Conservation (phyloP, 2,329 filamentous ascomycete species). For the Paecilomyces variotii region DNA sequence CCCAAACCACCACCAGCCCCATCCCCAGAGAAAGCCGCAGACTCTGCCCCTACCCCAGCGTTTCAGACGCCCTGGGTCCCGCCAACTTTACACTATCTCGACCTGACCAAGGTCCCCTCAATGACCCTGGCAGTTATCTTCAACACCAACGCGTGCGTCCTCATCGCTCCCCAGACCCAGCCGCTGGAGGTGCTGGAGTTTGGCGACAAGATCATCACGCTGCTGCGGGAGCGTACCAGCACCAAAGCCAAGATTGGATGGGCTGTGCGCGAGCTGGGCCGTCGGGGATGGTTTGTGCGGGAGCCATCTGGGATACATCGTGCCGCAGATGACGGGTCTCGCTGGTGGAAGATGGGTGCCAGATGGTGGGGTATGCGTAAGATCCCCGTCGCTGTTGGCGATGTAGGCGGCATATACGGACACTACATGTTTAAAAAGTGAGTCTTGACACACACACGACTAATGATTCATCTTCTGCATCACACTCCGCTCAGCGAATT, state of each 20-base stretch:
- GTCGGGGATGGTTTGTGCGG: conserved; percentile 60
- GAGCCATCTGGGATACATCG: conserved; percentile 24
- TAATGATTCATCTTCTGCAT: neutral
- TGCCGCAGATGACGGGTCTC: conserved; percentile 47
- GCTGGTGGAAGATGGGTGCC: conserved; percentile 77
- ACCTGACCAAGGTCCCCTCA: conserved; percentile 61
- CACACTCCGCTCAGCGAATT: neutral
- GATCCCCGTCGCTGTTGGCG: conserved; percentile 46
- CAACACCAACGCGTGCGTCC: conserved; percentile 44
- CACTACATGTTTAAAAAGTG: conserved; percentile 53
- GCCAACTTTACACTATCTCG: conserved; percentile 64
- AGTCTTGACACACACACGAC: conserved; percentile 9
- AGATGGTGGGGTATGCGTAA: conserved; percentile 78
- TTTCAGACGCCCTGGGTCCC: conserved; percentile 38
- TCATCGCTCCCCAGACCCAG: conserved; percentile 53
- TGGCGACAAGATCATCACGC: conserved; percentile 57
- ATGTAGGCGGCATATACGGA: conserved; percentile 52
- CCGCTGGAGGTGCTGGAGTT: conserved; percentile 73
- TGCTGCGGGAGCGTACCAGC: conserved; percentile 55
- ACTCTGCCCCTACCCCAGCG: conserved; percentile 17
- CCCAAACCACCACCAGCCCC: conserved; percentile 13
- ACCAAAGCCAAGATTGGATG: conserved; percentile 55
- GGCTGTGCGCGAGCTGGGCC: conserved; percentile 60
- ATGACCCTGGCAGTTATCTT: conserved; percentile 52
- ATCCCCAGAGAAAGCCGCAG: conserved; percentile 13